These are phyloP conservation scores for Trichomonas vaginalis DNA, from an alignment of 208 protist species.

Conservation along the genomic window DNA sequence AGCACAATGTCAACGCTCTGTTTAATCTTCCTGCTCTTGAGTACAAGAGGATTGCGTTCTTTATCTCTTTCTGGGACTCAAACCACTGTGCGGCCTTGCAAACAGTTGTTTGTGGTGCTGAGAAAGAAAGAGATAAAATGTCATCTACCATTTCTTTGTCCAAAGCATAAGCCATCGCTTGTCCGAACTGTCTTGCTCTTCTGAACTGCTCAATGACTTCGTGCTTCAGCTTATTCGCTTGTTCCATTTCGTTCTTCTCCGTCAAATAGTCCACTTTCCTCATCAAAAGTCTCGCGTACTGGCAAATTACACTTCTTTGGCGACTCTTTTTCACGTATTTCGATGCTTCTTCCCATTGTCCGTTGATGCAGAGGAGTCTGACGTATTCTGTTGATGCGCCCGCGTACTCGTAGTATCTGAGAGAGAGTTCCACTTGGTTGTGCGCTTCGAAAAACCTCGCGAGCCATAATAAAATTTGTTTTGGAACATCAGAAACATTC, in stretches of 20 bases:
- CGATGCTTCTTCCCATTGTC: neutral
- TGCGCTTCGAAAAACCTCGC: neutral
- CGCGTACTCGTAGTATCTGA: neutral
- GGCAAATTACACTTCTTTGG: neutral
- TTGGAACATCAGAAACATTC: neutral
- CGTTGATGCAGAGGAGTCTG: neutral
- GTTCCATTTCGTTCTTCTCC: neutral
- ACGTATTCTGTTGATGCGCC: neutral
- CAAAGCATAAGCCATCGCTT: neutral
- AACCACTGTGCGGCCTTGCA: neutral
- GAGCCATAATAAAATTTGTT: neutral
- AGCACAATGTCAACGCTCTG: neutral
- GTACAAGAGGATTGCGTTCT: neutral
- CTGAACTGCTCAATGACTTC: neutral
- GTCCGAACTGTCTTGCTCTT: neutral
- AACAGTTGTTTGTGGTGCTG: neutral
- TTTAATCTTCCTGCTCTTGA: neutral
- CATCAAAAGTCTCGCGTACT: neutral
- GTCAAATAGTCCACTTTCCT: neutral
- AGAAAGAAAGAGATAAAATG: neutral
- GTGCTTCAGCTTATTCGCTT: neutral
- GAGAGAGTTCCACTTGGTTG: neutral
- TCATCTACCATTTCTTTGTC: neutral
- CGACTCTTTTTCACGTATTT: neutral
- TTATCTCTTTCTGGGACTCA: neutral